A percentile compares a stretch with the other conserved stretches of the same genome.
Evolutionary conservation across 2,329 filamentous ascomycete species (phyloP).

Genomic region (Xylariales sp.): DNA sequence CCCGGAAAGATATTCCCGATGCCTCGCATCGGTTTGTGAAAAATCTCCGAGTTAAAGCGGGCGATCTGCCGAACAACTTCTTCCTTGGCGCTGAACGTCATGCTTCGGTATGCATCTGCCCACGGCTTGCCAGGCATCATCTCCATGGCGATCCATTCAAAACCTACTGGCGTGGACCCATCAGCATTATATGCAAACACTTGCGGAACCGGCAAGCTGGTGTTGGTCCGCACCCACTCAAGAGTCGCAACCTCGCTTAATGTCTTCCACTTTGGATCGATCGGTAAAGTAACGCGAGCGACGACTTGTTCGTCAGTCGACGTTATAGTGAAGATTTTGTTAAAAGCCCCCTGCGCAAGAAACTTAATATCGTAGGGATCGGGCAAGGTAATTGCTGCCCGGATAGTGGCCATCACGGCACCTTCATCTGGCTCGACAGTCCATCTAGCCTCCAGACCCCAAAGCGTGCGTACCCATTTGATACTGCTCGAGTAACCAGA

Average conservation of each 20-base stretch:
- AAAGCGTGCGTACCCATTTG: constrained; percentile 3
- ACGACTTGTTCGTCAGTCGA: too few species aligned
- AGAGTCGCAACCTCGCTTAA: not conserved
- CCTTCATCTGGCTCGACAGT: not conserved
- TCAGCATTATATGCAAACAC: not conserved
- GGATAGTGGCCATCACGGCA: not conserved
- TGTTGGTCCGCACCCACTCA: not conserved
- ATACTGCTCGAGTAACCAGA: not conserved
- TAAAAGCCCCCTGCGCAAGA: too few species aligned
- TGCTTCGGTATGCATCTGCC: not conserved
- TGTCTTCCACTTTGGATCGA: not conserved
- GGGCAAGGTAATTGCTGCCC: not conserved
- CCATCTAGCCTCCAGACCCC: constrained; percentile 1
- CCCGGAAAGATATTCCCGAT: not conserved
- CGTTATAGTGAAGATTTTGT: too few species aligned
- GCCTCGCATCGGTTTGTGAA: not conserved
- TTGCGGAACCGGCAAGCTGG: not conserved
- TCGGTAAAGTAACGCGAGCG: not conserved
- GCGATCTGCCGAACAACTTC: not conserved
- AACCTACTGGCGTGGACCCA: not conserved
- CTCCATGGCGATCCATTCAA: not conserved
- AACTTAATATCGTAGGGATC: too few species aligned
- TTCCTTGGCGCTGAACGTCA: not conserved
- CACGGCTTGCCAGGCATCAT: not conserved
- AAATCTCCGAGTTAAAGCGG: not conserved